Evolutionary conservation across 371 early-diverging fungal genomes (phyloP).

Genomic region (Mortierella sp.): DNA sequence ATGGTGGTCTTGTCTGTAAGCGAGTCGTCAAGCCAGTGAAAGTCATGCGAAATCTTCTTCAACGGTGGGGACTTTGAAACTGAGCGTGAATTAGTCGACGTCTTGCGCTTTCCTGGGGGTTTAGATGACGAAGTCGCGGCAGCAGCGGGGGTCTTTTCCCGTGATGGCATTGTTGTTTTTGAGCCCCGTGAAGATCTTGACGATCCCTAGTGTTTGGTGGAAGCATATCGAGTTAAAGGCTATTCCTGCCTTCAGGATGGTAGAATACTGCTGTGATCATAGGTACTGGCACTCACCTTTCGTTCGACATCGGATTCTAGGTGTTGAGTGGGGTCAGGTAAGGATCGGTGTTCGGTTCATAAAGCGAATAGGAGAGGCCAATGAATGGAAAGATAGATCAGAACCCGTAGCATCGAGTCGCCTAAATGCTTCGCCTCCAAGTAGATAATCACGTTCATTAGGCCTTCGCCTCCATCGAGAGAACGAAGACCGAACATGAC

Average conservation of each 20-base stretch:
- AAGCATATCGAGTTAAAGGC: background rate
- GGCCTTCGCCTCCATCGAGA: conserved; percentile 13
- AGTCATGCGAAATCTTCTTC: conserved; percentile 8
- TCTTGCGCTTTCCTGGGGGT: conserved; percentile 1
- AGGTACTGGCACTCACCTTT: background rate
- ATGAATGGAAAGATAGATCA: background rate
- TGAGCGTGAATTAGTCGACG: conserved; percentile 7
- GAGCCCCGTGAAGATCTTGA: background rate
- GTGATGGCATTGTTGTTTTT: conserved; percentile 1
- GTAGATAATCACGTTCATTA: conserved; percentile 11
- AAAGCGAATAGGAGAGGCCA: background rate
- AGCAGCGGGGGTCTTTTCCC: conserved; percentile 5
- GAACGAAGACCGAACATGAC: background rate
- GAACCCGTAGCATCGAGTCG: conserved; percentile 1
- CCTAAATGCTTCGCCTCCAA: background rate
- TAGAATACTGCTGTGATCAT: background rate
- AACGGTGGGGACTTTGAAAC: conserved; percentile 7
- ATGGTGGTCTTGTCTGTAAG: conserved; percentile 22
- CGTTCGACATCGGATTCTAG: background rate
- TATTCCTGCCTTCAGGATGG: background rate
- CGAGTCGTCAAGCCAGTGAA: conserved; percentile 10
- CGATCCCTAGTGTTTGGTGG: background rate
- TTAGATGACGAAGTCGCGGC: background rate
- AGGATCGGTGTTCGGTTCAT: background rate
- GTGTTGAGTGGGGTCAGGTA: background rate